Evolutionary conservation across 495 filamentous ascomycete genomes (phyloP).

Genomic region (Xylaria longipes): DNA sequence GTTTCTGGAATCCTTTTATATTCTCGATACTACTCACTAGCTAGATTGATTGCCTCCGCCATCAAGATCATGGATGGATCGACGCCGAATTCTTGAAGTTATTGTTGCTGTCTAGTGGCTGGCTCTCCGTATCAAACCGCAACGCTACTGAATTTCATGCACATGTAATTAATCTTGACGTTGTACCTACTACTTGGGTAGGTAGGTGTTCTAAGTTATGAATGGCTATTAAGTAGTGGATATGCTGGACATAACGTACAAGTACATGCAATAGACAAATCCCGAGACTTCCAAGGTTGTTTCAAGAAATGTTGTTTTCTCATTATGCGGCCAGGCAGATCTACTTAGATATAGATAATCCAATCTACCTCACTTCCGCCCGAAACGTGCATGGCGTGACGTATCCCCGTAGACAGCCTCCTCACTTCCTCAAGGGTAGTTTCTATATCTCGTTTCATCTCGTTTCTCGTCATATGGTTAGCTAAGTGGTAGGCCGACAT

Average conservation of each 20-base stretch:
- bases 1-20: too few species aligned
- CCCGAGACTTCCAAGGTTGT: background rate
- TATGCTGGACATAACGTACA: background rate
- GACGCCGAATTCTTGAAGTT: background rate
- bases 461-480: conserved; percentile 5
- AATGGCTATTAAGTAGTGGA: background rate
- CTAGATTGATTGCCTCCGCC: too few species aligned
- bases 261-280: background rate
- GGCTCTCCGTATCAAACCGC: background rate
- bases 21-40: too few species aligned
- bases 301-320: background rate
- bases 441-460: background rate
- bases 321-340: background rate
- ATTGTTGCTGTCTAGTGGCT: background rate
- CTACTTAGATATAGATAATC: background rate
- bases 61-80: too few species aligned
- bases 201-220: background rate
- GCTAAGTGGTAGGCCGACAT: background rate
- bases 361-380: background rate
- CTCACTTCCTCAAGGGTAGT: background rate
- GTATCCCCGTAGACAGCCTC: background rate
- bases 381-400: background rate
- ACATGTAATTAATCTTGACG: too few species aligned
- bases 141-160: background rate
- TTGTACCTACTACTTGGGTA: too few species aligned